A percentile compares a stretch with the other conserved stretches of the same genome.
These are phyloP conservation scores for Grifola frondosa DNA, from an alignment of 1,284 basidiomycete species.

Conservation along the genomic window DNA sequence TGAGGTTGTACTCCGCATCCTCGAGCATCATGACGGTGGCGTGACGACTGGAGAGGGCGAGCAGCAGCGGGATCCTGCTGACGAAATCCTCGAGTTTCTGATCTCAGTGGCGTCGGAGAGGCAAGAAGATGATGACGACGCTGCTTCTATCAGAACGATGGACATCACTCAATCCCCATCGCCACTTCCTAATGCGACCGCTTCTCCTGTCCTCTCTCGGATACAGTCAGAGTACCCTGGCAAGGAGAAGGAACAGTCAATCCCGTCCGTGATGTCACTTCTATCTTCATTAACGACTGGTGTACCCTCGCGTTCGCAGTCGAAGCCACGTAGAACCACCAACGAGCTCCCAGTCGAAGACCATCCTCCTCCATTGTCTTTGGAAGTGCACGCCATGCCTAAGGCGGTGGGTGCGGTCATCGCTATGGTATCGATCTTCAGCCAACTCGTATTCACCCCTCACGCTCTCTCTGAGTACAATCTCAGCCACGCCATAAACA, in stretches of 20 bases:
- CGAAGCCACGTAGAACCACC: slow-evolving; percentile 35
- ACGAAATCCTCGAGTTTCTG: slow-evolving; percentile 34
- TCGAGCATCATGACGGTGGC: slow-evolving; percentile 37
- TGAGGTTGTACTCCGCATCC: slow-evolving; percentile 53
- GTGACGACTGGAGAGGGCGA: slow-evolving; percentile 22
- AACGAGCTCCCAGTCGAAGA: slow-evolving; percentile 29
- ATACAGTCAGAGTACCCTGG: slow-evolving; percentile 52
- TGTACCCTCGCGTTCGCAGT: slow-evolving; percentile 54
- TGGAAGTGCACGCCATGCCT: slow-evolving; percentile 34
- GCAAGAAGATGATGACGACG: slow-evolving; percentile 35
- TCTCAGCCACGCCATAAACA: slow-evolving; percentile 46
- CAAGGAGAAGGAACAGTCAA: slow-evolving; percentile 43
- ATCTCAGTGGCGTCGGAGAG: slow-evolving; percentile 38
- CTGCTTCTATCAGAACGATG: slow-evolving; percentile 38
- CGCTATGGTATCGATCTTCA: slow-evolving; percentile 66
- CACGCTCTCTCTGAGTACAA: slow-evolving; percentile 46
- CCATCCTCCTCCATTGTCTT: slow-evolving; percentile 20
- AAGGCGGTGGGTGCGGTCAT: slow-evolving; percentile 59
- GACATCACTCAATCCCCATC: too few species aligned
- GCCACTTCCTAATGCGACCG: slow-evolving; percentile 33
- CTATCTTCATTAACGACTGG: slow-evolving; percentile 57
- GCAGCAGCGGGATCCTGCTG: slow-evolving; percentile 15
- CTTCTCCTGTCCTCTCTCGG: slow-evolving; percentile 55
- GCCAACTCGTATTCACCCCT: slow-evolving; percentile 68
- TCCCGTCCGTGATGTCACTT: slow-evolving; percentile 64